Evolutionary conservation across 805 yeast genomes (phyloP), one percentile per base, ranked within the genome.

Genomic region (Komagataella kurtzmanii): DNA sequence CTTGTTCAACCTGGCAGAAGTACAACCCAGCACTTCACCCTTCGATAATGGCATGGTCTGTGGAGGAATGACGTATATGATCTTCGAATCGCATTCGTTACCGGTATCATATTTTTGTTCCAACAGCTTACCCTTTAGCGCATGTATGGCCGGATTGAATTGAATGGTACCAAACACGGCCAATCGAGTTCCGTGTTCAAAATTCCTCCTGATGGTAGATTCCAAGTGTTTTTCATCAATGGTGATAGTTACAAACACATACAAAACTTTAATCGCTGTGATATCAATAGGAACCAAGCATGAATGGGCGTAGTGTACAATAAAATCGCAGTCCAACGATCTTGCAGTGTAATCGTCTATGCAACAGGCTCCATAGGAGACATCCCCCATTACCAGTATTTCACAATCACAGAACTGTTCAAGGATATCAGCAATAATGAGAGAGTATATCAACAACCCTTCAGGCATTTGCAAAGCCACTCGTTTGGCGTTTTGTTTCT

Each of bases 381-480:
- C 99, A 65, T 93, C 99, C 2, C 99, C 99, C 99, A 93, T 93
- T 2, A 91, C 93, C 1, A 93, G 72, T 0, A 90, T 86, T 61
- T 90, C 96, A 51, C 85, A 88, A 2, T 70, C 67, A 64, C 97
- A 90, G 59, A 93, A 91, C 65, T 90, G 96, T 61, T 88, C 96
- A 43, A 93, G 64, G 21, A 93, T 91, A 66, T 93, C 99, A 3
- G 96, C 77, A n/a, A 93, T 79, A 44, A 93, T 77, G 54, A 95
- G 74, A 0, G 97, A 83, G 63, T 90, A 93, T 1, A 93, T 86
- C 49, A 93, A 70, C 30, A 93, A 68, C 1, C 99, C 99, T 66
- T 93, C 99, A 1, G 99, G 99, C 96, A 93, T 87, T 61, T 93
- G 99, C 23, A 93, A 68, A 1, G 97, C 96, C 4, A 95, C 96